Evolutionary conservation across 2,329 filamentous ascomycete species (phyloP).

Genomic region (Talaromyces sp.): DNA sequence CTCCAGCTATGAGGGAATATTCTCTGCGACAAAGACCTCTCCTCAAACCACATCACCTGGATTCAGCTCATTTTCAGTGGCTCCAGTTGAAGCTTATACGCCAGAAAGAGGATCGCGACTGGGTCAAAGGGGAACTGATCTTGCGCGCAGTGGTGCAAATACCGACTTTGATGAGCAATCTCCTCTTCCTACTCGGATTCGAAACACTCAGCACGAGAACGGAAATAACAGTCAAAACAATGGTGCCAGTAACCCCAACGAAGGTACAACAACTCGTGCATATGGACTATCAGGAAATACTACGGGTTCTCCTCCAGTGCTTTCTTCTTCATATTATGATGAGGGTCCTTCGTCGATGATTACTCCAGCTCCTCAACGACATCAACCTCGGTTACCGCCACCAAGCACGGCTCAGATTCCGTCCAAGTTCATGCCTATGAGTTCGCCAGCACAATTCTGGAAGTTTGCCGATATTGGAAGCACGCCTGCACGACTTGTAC

Average conservation of each 20-base stretch:
- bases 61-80: conserved; percentile 42
- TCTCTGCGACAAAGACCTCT: conserved; percentile 35
- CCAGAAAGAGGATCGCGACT: conserved; percentile 45
- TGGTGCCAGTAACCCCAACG: conserved; percentile 23
- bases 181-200: conserved; percentile 37
- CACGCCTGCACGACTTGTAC: conserved; percentile 41
- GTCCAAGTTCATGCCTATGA: conserved; percentile 52
- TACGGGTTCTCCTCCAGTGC: conserved; percentile 43
- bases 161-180: conserved; percentile 43
- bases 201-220: conserved; percentile 14
- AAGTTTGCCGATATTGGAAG: conserved; percentile 48
- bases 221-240: conserved; percentile 21
- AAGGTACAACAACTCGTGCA: conserved; percentile 25
- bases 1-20: conserved; percentile 37
- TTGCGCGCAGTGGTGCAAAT: conserved; percentile 31
- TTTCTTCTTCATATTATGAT: conserved; percentile 50
- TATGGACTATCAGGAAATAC: conserved; percentile 42
- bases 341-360: conserved; percentile 47
- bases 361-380: conserved; percentile 48
- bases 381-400: conserved; percentile 47
- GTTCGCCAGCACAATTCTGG: conserved; percentile 51
- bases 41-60: conserved; percentile 39
- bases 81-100: conserved; percentile 46
- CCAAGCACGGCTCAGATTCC: conserved; percentile 50
- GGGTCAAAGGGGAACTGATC: conserved; percentile 30